Evolutionary conservation across 2,329 filamentous ascomycete species (phyloP).

Genomic region (Geoglossum cookeanum): DNA sequence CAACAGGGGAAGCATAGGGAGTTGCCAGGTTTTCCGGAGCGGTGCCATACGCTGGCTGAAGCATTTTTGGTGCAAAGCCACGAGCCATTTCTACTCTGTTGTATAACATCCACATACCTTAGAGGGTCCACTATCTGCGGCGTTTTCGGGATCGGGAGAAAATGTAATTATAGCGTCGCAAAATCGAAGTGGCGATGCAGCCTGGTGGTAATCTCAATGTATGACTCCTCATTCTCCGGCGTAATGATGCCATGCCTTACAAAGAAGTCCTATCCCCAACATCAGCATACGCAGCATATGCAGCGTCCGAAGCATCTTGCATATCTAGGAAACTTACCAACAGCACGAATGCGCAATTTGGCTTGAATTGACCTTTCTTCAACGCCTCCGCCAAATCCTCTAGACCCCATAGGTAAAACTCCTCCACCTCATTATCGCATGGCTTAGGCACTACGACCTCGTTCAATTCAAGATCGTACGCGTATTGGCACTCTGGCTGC

Average conservation of each 20-base stretch:
- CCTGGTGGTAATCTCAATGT: constrained; percentile 53
- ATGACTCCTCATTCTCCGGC: constrained; percentile 57
- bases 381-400: constrained; percentile 57
- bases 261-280: constrained; percentile 52
- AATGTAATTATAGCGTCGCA: constrained; percentile 34
- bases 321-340: constrained; percentile 1
- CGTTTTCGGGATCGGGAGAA: neutral
- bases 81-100: neutral
- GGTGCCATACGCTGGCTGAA: neutral
- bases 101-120: neutral
- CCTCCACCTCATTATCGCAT: constrained; percentile 75
- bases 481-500: constrained; percentile 80
- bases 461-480: constrained; percentile 73
- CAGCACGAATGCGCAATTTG: constrained; percentile 56
- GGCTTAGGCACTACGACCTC: constrained; percentile 50
- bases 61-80: neutral
- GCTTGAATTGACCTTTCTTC: constrained; percentile 63
- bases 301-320: too few species aligned
- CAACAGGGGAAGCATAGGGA: neutral
- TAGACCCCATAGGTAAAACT: constrained; percentile 59
- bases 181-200: constrained; percentile 69
- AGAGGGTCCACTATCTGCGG: neutral
- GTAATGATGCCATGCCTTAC: constrained; percentile 68
- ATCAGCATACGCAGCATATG: neutral
- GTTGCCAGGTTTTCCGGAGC: neutral